These are phyloP conservation scores for Yamadazyma blattariae DNA, from an alignment of 1,139 yeast genomes.

Conservation along the genomic window DNA sequence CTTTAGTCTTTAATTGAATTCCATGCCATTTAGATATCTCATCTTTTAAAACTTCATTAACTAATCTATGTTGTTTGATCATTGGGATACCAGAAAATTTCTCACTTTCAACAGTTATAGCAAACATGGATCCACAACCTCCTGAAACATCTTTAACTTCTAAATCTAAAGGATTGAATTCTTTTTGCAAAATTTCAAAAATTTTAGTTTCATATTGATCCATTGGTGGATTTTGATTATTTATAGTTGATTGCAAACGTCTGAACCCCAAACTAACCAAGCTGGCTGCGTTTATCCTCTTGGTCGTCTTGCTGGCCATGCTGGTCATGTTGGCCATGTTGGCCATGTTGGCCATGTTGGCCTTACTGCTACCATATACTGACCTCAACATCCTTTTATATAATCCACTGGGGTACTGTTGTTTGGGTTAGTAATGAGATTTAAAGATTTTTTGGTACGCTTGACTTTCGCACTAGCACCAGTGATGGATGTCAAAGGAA, in stretches of 20 bases:
- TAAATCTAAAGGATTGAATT: slow-evolving; percentile 57
- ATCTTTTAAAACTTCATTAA: slow-evolving; percentile 75
- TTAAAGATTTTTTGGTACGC: too few relatives aligned
- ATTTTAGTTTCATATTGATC: slow-evolving; percentile 70
- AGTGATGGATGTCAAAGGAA: slow-evolving; percentile 17
- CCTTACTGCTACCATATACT: too few relatives aligned
- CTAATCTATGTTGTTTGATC: slow-evolving; percentile 90
- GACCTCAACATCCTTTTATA: too few relatives aligned
- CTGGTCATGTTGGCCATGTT: too few relatives aligned
- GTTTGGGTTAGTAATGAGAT: too few relatives aligned
- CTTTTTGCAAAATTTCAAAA: slow-evolving; percentile 49
- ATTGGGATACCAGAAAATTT: slow-evolving; percentile 77
- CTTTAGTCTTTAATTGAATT: slow-evolving; percentile 74
- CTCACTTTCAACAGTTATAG: slow-evolving; percentile 71
- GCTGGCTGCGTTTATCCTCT: too few relatives aligned
- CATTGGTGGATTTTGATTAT: slow-evolving; percentile 23
- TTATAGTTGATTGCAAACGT: too few relatives aligned
- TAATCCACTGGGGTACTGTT: too few relatives aligned
- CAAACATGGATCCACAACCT: slow-evolving; percentile 98
- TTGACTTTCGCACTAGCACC: too few relatives aligned
- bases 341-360: too few relatives aligned
- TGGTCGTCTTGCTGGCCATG: too few relatives aligned
- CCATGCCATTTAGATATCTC: slow-evolving; percentile 97
- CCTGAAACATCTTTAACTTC: slow-evolving; percentile 80
- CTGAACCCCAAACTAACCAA: too few relatives aligned